These are phyloP conservation scores for Yamadazyma aaseri DNA, from an alignment of 1,139 yeast species.

Conservation along the genomic window DNA sequence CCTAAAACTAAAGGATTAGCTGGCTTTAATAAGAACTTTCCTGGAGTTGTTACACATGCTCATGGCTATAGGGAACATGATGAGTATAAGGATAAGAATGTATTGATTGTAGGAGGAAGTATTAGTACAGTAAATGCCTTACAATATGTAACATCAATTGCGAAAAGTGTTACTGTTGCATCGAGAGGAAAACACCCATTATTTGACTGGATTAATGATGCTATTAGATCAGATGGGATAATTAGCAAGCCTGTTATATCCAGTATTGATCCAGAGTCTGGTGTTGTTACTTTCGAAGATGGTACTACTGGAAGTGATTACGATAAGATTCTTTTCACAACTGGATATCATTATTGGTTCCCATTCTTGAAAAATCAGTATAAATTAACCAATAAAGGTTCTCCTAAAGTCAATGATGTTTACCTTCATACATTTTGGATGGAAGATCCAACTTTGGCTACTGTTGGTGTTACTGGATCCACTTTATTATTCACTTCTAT, in stretches of 20 bases:
- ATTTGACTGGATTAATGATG: conserved; percentile 33
- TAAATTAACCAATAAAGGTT: conserved; percentile 20
- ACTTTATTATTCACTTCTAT: conserved; percentile 42
- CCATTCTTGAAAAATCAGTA: conserved; percentile 26
- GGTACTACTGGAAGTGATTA: conserved; percentile 23
- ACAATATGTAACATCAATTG: conserved; percentile 47
- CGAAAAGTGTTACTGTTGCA: conserved; percentile 36
- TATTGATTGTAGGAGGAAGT: conserved; percentile 51
- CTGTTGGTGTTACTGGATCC: conserved; percentile 39
- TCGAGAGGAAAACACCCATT: conserved; percentile 31
- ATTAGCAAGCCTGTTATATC: conserved; percentile 29
- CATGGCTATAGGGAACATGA: conserved; percentile 55
- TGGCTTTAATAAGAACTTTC: conserved; percentile 44
- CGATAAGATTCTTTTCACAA: conserved; percentile 33
- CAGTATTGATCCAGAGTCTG: conserved; percentile 22
- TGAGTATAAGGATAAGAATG: conserved; percentile 40
- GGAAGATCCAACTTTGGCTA: conserved; percentile 42
- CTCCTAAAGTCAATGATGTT: conserved; percentile 35
- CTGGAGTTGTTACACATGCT: conserved; percentile 56
- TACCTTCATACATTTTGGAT: conserved; percentile 38
- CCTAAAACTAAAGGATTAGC: conserved; percentile 53
- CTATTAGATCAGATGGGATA: conserved; percentile 37
- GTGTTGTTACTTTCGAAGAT: conserved; percentile 28
- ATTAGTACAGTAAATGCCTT: conserved; percentile 51
- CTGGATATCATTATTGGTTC: conserved; percentile 39